phyloP scores from a whole-genome alignment of 495 filamentous ascomycete species.

The Astrothelium macrocarpum region DNA sequence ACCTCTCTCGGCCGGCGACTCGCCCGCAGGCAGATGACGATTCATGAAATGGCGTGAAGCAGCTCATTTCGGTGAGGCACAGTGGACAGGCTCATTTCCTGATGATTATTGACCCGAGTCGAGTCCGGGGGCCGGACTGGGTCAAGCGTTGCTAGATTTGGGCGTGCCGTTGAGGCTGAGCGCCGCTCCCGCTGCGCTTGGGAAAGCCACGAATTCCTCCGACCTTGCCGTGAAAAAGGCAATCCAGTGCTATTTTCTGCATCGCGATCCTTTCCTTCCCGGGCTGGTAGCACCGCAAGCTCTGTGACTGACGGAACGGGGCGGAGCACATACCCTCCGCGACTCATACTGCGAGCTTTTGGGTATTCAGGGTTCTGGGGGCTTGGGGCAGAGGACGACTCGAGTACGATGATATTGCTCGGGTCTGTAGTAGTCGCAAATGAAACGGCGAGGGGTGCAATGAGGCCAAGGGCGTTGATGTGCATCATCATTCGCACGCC shows the following conservation, averaged over 20 bases:
- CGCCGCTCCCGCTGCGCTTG: slow-evolving; percentile 4
- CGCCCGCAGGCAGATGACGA: neutral
- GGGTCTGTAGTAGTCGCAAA: neutral
- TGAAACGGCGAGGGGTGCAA: neutral
- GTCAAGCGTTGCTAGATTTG: slow-evolving; percentile 4
- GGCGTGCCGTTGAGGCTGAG: slow-evolving; percentile 6
- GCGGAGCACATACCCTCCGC: slow-evolving; percentile 1
- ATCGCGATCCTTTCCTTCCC: neutral
- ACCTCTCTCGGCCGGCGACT: neutral
- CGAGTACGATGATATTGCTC: neutral
- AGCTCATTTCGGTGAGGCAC: slow-evolving; percentile 2
- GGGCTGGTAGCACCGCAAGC: neutral
- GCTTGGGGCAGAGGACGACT: neutral
- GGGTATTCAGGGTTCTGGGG: too few species aligned
- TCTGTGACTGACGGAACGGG: slow-evolving; percentile 5
- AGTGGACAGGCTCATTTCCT: neutral
- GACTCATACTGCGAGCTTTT: neutral
- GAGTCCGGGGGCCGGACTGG: neutral
- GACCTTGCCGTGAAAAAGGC: neutral
- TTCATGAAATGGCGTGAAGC: neutral
- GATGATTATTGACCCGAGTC: neutral
- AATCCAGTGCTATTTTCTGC: slow-evolving; percentile 1
- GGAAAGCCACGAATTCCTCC: slow-evolving; percentile 5
- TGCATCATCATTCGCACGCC: neutral
- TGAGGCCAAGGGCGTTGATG: neutral